Conservation (phyloP, 495 filamentous ascomycete species). For the Penicillium diatomitis region DNA sequence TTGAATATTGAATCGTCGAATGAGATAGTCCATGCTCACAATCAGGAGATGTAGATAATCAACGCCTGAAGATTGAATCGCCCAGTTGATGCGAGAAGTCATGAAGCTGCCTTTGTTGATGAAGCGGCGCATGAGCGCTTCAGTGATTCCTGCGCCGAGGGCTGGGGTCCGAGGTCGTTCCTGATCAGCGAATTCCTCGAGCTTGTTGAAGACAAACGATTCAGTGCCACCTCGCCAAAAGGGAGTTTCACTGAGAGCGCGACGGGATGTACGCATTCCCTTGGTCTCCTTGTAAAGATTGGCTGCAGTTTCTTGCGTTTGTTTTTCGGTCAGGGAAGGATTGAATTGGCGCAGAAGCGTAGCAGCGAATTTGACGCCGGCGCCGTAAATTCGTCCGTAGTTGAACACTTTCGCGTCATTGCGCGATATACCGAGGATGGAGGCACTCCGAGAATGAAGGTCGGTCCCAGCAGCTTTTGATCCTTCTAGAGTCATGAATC, state of each 20-base stretch:
- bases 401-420: slow-evolving; percentile 98
- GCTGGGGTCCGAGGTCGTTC: slow-evolving; percentile 85
- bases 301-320: slow-evolving; percentile 65
- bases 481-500: slow-evolving; percentile 98
- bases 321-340: slow-evolving; percentile 62
- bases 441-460: slow-evolving; percentile 86
- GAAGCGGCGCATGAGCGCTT: slow-evolving; percentile 80
- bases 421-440: slow-evolving; percentile 83
- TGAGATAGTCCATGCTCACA: slow-evolving; percentile 88
- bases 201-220: slow-evolving; percentile 93
- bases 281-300: slow-evolving; percentile 87
- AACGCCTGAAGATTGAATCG: slow-evolving; percentile 93
- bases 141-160: slow-evolving; percentile 93
- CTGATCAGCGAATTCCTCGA: slow-evolving; percentile 96
- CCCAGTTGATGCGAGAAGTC: slow-evolving; percentile 97
- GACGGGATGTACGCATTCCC: slow-evolving; percentile 65
- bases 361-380: slow-evolving; percentile 85
- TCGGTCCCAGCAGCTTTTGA: slow-evolving; percentile 91
- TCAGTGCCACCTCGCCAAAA: slow-evolving; percentile 98
- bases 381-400: slow-evolving; percentile 96
- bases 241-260: slow-evolving; percentile 54
- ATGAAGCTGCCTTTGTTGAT: slow-evolving; percentile 88
- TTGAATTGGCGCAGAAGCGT: slow-evolving; percentile 91
- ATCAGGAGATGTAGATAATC: slow-evolving; percentile 96
- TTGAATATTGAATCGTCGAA: slow-evolving; percentile 71